Evolutionary conservation across 192 early-diverging fungal species (phyloP), one percentile per base, ranked within the genome.

Genomic region (Dissophora globulifera): DNA sequence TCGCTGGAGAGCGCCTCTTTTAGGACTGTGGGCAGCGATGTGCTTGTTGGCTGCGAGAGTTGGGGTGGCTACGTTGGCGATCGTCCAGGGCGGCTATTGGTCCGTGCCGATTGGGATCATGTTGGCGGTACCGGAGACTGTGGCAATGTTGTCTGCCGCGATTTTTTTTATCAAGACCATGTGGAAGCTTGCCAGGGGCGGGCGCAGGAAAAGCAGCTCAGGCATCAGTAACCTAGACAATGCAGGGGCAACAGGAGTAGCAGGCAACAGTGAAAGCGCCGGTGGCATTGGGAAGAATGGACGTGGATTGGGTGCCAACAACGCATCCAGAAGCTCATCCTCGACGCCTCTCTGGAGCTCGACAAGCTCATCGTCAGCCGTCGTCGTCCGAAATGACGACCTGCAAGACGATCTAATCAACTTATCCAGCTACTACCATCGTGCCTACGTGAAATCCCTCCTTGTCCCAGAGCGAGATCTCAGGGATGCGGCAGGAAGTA

Each of bases 121-220:
- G 42, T 31, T 76, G 27, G 72, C 72, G 10, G 64, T 62, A 0
- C 72, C 72, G 27, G 72, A 76, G 38, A 76, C 72, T 1, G 42
- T 66, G 5, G 72, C 72, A 1, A 56, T 76, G 63, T 23, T 60
- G 2, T 76, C 63, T 0, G 72, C 67, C 1, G 31, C 32, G 6
- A n/a, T 66, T 4, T 76, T 76, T 32, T 76, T 76, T 23, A 42
- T 76, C 7, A 76, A 76, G n/a, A 76, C 64, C 1, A 54, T 76
- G 50, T 76, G 72, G 72, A 17, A 47, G 9, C n/a, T n/a, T n/a
- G n/a, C n/a, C n/a, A n/a, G n/a, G n/a, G n/a, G n/a, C n/a, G n/a
- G n/a, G n/a, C n/a, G n/a, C n/a, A n/a, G n/a, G n/a, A n/a, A n/a
- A n/a, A n/a, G n/a, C n/a, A n/a, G n/a, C n/a, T n/a, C n/a, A n/a